Conservation (phyloP, 768 basidiomycete species). For the Mycena belliarum region DNA sequence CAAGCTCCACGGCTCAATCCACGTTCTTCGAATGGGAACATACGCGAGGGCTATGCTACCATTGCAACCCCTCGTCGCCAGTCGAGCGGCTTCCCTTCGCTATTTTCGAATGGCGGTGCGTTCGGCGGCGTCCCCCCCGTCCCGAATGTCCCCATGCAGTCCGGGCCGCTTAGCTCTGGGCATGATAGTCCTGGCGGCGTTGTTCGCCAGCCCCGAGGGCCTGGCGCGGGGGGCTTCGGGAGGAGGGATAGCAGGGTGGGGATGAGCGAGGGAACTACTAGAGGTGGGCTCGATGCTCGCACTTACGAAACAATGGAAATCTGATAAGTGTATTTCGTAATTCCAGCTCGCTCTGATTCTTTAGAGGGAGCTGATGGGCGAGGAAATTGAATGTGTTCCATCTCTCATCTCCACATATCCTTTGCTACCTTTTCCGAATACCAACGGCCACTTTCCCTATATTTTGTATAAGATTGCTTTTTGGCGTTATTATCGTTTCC, state of each 20-base stretch:
- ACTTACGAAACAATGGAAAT: conserved; percentile 88
- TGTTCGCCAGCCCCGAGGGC: conserved; percentile 84
- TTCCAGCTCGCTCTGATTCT: conserved; percentile 44
- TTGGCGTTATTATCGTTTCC: conserved; percentile 10
- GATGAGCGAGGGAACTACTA: conserved; percentile 47
- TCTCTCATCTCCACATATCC: background rate
- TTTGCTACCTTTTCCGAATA: conserved; percentile 1
- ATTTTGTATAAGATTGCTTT: conserved; percentile 18
- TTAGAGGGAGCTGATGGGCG: conserved; percentile 47
- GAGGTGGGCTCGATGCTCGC: conserved; percentile 79
- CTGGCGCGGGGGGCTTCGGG: conserved; percentile 74
- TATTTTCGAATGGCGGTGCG: conserved; percentile 60
- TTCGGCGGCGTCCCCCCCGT: conserved; percentile 71
- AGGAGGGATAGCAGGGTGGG: conserved; percentile 61
- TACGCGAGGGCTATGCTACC: conserved; percentile 83
- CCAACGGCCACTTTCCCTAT: conserved; percentile 6
- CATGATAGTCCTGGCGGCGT: conserved; percentile 55
- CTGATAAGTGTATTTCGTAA: conserved; percentile 42
- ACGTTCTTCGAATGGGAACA: conserved; percentile 86
- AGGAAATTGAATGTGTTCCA: conserved; percentile 24
- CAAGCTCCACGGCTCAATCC: conserved; percentile 78
- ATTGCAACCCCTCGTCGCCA: conserved; percentile 82
- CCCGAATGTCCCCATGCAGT: conserved; percentile 69
- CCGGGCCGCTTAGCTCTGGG: conserved; percentile 43
- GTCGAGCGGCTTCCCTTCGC: conserved; percentile 67